Conservation (phyloP, 2,329 filamentous ascomycete genomes). For the Ambrosiella cleistominuta region DNA sequence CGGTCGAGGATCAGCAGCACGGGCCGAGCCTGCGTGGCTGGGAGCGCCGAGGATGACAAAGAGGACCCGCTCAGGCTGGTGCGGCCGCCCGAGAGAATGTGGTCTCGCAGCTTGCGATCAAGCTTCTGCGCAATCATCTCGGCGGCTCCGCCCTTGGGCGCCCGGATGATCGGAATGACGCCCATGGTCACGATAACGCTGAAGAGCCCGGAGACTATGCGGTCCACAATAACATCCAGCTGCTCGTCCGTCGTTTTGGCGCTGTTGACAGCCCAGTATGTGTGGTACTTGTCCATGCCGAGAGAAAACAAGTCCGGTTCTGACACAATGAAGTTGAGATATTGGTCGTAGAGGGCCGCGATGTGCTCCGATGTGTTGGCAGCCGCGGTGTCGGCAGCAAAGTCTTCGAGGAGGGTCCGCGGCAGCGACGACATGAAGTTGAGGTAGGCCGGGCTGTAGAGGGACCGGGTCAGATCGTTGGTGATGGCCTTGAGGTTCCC, state of each 20-base stretch:
- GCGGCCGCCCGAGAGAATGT: slow-evolving; percentile 56
- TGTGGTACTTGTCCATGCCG: slow-evolving; percentile 75
- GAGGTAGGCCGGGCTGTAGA: slow-evolving; percentile 88
- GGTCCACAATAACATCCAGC: slow-evolving; percentile 71
- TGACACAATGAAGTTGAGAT: slow-evolving; percentile 90
- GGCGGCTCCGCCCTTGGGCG: slow-evolving; percentile 78
- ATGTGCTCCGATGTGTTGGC: slow-evolving; percentile 78
- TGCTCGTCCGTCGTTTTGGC: slow-evolving; percentile 78
- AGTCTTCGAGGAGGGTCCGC: slow-evolving; percentile 79
- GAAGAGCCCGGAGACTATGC: slow-evolving; percentile 90
- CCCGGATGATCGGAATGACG: slow-evolving; percentile 86
- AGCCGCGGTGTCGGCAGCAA: slow-evolving; percentile 71
- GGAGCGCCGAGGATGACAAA: slow-evolving; percentile 51
- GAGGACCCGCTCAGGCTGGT: slow-evolving; percentile 39
- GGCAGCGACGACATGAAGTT: slow-evolving; percentile 94
- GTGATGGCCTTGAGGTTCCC: slow-evolving; percentile 72
- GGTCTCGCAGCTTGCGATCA: slow-evolving; percentile 87
- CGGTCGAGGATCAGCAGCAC: slow-evolving; percentile 87
- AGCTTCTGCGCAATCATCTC: slow-evolving; percentile 89
- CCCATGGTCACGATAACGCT: slow-evolving; percentile 98
- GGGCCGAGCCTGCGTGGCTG: slow-evolving; percentile 54
- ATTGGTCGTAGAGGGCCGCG: slow-evolving; percentile 87
- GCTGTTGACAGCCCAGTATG: slow-evolving; percentile 94
- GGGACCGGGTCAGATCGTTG: slow-evolving; percentile 63
- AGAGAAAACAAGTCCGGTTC: slow-evolving; percentile 92